Percentiles rank a stretch among this genome's conserved stretches.
Conservation (phyloP, 106 monocot genomes). For the Triglochin maritima region DNA sequence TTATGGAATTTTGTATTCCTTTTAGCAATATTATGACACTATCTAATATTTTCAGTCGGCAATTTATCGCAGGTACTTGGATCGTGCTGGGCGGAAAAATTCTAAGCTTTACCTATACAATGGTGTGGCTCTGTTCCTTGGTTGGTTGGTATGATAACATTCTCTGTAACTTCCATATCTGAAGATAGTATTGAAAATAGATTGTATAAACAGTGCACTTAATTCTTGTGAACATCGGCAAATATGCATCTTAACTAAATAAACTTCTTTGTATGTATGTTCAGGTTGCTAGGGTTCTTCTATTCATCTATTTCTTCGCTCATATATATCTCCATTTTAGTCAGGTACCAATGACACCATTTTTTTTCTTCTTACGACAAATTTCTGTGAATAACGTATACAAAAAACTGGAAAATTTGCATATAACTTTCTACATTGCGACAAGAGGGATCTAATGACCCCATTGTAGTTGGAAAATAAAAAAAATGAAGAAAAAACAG, state of each 20-base stretch:
- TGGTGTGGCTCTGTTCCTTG: slow-evolving; percentile 46
- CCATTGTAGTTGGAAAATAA: too few relatives aligned
- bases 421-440: too few relatives aligned
- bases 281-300: slow-evolving; percentile 50
- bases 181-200: too few relatives aligned
- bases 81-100: slow-evolving; percentile 41
- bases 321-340: slow-evolving; percentile 58
- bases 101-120: slow-evolving; percentile 52
- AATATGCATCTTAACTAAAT: too few relatives aligned
- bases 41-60: too few relatives aligned
- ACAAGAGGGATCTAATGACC: too few relatives aligned
- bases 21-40: neutral
- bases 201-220: too few relatives aligned
- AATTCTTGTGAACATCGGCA: too few relatives aligned
- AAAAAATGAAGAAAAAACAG: too few relatives aligned
- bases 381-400: too few relatives aligned
- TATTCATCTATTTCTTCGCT: slow-evolving; percentile 45
- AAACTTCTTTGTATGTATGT: neutral
- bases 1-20: neutral
- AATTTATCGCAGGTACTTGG: slow-evolving; percentile 44
- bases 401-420: too few relatives aligned
- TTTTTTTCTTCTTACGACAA: neutral
- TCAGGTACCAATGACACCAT: slow-evolving; percentile 25
- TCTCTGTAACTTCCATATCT: neutral
- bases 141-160: slow-evolving; percentile 46